Conservation (phyloP, 2,329 filamentous ascomycete species). For the Sporothrix dimorphospora region DNA sequence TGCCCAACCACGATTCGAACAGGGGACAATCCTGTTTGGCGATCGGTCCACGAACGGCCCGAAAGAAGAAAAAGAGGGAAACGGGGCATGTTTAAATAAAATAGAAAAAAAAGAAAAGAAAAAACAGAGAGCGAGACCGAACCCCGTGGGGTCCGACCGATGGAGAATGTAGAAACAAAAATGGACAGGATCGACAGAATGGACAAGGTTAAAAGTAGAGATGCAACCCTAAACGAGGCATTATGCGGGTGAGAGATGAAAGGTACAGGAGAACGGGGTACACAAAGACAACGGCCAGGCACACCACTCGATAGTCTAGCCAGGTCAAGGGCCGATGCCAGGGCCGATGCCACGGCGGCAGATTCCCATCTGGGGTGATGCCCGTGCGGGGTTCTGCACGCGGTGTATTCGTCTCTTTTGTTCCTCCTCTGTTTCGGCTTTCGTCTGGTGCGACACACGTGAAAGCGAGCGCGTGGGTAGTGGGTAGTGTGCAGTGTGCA, state of each 20-base stretch:
- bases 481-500: background rate
- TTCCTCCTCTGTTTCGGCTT: no score
- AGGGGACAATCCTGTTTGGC: background rate
- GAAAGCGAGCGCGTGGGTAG: no score
- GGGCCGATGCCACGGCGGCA: background rate
- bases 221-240: slow-evolving; percentile 12
- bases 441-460: slow-evolving; percentile 1
- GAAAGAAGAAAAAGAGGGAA: slow-evolving; percentile 6
- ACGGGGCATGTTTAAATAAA: background rate
- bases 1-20: background rate
- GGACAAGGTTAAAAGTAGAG: background rate
- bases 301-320: background rate
- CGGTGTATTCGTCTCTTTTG: no score
- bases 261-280: background rate
- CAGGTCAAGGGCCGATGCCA: background rate
- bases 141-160: no score
- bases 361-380: background rate
- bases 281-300: background rate
- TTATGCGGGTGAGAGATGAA: background rate
- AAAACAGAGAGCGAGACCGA: background rate
- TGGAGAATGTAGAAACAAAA: background rate
- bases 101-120: background rate
- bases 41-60: slow-evolving; percentile 14
- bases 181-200: background rate
- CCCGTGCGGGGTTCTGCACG: background rate